Evolutionary conservation across 768 basidiomycete genomes (phyloP), one percentile per base, ranked within the genome.

Genomic region (Termitomyces sp.): DNA sequence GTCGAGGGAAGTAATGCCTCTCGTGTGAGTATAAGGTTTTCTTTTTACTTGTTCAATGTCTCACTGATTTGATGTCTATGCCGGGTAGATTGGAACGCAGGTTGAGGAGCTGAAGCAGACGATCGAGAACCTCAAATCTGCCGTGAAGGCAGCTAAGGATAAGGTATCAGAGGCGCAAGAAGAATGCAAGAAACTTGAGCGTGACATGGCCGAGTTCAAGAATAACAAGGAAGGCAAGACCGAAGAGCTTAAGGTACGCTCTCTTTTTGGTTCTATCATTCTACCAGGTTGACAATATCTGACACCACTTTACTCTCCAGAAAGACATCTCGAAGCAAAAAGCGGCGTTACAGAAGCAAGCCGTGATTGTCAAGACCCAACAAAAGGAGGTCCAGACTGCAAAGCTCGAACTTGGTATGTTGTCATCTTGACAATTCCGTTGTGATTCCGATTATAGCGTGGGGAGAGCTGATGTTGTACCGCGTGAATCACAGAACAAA

Each of bases 161-260:
- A 92, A 92, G 69, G 92, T 96, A 72, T 84, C 84, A 69, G 80
- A 75, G 7, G 92, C 94, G 0, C 78, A 88, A 53, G 86, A 80
- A 0, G 95, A 98, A 61, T 84, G 86, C 71, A 88, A 87, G 76
- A 92, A 89, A 68, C 86, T 98, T 24, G 94, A 98, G 75, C 89
- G 89, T 68, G 97, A 99, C 71, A 98, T 99, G 94, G 86, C 85
- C 58, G 97, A 98, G 78, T 98, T 99, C 81, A 96, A 97, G 79
- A 90, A 96, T 75, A 96, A 99, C 78, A 97, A 97, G 73, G 97
- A 98, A 55, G 94, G 94, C 51, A 98, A 98, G 76, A 91, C 93
- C 58, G 90, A 89, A 18, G 91, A 98, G 71, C 84, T 98, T 65
- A 97, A 96, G 80, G 96, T 91, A 60, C 50, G 78, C 18, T 36